A percentile compares a stretch with the other conserved stretches of the same genome.
These are phyloP conservation scores for Suhomyces ambrosiae DNA, from an alignment of 1,139 yeast species.

Conservation along the genomic window DNA sequence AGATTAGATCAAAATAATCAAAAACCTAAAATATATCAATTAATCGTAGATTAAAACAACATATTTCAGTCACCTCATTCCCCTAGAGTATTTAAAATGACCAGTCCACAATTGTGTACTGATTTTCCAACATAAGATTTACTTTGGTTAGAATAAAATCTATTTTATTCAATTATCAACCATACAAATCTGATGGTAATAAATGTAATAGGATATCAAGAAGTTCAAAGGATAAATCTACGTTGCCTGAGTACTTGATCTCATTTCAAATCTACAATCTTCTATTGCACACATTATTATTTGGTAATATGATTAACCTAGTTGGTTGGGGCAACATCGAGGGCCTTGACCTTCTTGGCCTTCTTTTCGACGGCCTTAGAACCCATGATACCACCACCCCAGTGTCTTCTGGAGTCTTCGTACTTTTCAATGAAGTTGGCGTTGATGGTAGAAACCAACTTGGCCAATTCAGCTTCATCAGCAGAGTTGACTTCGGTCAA, in stretches of 20 bases:
- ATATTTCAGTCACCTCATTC: no score
- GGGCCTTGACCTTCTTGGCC: conserved; percentile 47
- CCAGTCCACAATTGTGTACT: no score
- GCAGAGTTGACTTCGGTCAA: conserved; percentile 90
- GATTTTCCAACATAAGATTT: no score
- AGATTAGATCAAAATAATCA: no score
- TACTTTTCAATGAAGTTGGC: conserved; percentile 90
- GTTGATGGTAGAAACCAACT: conserved; percentile 87
- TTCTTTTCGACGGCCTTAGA: conserved; percentile 82
- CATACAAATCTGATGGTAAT: no score
- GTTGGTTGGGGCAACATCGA: conserved; percentile 30
- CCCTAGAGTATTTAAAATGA: no score
- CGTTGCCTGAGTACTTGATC: background rate
- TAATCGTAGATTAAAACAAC: no score
- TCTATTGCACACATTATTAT: conserved; percentile 4
- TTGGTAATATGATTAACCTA: conserved; percentile 11
- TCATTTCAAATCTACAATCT: background rate
- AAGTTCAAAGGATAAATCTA: no score
- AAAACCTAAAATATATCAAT: no score
- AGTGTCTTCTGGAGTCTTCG: conserved; percentile 95
- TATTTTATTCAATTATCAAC: no score
- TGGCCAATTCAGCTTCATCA: conserved; percentile 93
- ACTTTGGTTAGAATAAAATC: no score
- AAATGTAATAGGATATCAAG: no score
- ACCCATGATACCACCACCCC: conserved; percentile 99